Conservation (phyloP, 2,329 filamentous ascomycete genomes). For the Blastomyces emzantsi region DNA sequence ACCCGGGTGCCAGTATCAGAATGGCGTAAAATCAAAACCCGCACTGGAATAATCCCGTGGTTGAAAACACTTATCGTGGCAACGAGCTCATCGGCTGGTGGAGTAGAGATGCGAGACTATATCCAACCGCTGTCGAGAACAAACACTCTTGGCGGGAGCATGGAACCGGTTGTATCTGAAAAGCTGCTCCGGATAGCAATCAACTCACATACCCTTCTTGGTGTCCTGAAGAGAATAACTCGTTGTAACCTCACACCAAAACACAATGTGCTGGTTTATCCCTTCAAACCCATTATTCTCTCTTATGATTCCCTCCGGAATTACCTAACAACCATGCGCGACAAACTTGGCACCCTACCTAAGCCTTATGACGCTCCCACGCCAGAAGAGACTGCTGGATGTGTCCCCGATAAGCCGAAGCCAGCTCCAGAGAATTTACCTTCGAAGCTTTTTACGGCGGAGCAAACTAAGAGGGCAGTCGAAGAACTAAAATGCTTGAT, state of each 20-base stretch:
- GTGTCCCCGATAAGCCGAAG: neutral
- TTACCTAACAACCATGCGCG: neutral
- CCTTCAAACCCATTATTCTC: neutral
- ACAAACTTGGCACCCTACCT: neutral
- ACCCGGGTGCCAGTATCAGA: neutral
- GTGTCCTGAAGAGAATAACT: neutral
- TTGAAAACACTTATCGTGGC: neutral
- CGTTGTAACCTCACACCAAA: neutral
- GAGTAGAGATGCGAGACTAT: neutral
- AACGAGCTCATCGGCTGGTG: neutral
- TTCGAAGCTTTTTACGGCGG: neutral
- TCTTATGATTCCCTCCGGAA: neutral
- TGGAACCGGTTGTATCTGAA: neutral
- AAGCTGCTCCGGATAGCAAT: neutral
- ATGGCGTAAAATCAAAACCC: neutral
- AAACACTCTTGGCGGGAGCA: neutral
- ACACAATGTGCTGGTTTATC: neutral
- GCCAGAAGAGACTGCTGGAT: neutral
- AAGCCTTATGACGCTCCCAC: neutral
- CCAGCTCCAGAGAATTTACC: neutral
- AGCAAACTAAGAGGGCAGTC: neutral
- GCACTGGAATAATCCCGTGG: neutral
- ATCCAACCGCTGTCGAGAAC: neutral
- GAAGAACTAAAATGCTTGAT: neutral
- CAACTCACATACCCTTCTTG: neutral